Evolutionary conservation across 257 asterid genomes (phyloP).

Genomic region (Solanum lycopersicoides): DNA sequence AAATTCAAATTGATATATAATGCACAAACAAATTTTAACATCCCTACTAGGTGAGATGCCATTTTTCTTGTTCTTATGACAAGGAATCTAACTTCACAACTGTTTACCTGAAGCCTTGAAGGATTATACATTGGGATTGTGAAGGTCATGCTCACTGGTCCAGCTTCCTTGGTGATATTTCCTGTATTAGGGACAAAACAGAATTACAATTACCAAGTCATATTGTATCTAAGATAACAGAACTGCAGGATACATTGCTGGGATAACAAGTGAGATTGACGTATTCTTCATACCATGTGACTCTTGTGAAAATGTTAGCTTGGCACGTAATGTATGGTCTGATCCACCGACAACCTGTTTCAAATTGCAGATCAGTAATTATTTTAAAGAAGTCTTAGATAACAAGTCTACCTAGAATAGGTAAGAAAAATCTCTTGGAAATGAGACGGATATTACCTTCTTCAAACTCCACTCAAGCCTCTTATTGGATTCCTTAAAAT

Average conservation of each 20-base stretch:
- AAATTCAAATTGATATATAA: background rate
- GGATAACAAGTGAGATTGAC: background rate
- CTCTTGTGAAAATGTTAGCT: conserved; percentile 88
- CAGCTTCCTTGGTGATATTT: conserved; percentile 96
- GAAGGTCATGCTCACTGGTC: conserved; percentile 98
- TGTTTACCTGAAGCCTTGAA: conserved; percentile 86
- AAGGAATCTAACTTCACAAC: background rate
- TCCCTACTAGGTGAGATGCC: background rate
- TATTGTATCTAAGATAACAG: background rate
- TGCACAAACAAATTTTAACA: background rate
- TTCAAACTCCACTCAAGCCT: conserved; percentile 89
- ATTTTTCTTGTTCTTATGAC: background rate
- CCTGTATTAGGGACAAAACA: conserved; percentile 32
- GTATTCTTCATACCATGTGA: conserved; percentile 54
- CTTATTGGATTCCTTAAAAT: conserved; percentile 81
- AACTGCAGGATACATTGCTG: background rate
- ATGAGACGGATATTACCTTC: conserved; percentile 41
- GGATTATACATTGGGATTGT: conserved; percentile 97
- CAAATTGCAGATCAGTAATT: conserved; percentile 17
- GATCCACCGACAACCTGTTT: conserved; percentile 89
- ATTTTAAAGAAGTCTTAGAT: background rate
- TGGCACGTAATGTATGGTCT: conserved; percentile 89
- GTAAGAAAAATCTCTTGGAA: background rate
- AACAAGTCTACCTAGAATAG: background rate
- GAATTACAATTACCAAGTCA: background rate